Conservation (phyloP, 768 basidiomycete genomes). For the Panus rudis region DNA sequence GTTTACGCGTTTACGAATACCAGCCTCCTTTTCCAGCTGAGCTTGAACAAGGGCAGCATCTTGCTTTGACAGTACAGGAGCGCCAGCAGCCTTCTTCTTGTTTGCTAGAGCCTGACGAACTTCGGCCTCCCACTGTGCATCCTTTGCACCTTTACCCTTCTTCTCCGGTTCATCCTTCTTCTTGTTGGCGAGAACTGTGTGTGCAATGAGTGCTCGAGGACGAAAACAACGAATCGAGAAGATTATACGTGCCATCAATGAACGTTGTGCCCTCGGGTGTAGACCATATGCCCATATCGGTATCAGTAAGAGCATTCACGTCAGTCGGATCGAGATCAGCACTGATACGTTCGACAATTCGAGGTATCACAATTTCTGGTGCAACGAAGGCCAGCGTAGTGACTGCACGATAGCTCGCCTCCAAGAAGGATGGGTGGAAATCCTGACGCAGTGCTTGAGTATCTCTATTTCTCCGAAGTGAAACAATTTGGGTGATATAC, state of each 20-base stretch:
- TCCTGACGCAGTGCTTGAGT: constrained; percentile 7
- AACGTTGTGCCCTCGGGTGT: constrained; percentile 79
- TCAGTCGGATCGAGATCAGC: constrained; percentile 53
- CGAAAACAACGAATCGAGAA: background rate
- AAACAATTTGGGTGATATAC: constrained; percentile 24
- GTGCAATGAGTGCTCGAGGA: background rate
- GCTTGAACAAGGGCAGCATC: constrained; percentile 78
- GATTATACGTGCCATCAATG: constrained; percentile 56
- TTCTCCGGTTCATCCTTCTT: constrained; percentile 43
- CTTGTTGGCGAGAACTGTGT: constrained; percentile 54
- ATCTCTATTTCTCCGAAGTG: background rate
- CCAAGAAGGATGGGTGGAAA: constrained; percentile 29
- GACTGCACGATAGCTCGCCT: constrained; percentile 70
- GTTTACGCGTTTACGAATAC: constrained; percentile 54
- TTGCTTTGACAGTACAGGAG: constrained; percentile 63
- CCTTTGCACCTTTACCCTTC: constrained; percentile 85
- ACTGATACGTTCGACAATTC: constrained; percentile 59
- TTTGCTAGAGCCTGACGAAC: constrained; percentile 76
- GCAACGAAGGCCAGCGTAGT: constrained; percentile 78
- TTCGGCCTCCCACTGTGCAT: constrained; percentile 94
- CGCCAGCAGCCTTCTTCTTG: constrained; percentile 56
- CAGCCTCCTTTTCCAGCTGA: constrained; percentile 76
- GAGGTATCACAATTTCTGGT: constrained; percentile 59
- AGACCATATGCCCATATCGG: constrained; percentile 78
- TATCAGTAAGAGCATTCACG: constrained; percentile 59